Base-by-base conservation (phyloP, 768 basidiomycete species). In the Tulasnella sp. region DNA sequence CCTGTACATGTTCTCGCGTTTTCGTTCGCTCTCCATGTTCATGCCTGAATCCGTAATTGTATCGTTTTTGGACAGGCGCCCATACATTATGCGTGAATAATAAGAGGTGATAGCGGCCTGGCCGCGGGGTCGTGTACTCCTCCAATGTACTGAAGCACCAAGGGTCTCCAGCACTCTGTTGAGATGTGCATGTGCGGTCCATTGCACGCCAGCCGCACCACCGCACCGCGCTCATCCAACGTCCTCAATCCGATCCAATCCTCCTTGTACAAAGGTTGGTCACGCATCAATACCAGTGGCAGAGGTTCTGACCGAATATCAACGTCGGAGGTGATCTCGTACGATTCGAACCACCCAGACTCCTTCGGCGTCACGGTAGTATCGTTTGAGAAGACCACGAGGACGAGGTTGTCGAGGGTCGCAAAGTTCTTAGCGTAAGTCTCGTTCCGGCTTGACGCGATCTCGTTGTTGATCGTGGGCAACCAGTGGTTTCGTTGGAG, bases 261-360 rank as follows among this genome's bases (percentile, higher is more conserved):
- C 64, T 88, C 80, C 7, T 66, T 66, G 68, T 92, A 92, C 22
- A 92, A 69, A 9, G 80, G 81, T 60, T 91, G 89, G 53, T 63
- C 38, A 68, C 74, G 78, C 86, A 92, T 85, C 1, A 86, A 82
- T 27, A 91, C 71, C 45, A 87, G 75, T 1, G 66, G 65, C 66
- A 67, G 72, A 48, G 42, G 53, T 58, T 49, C 50, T 11, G 38
- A 41, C 56, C 61, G 7, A 71, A 71, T 15, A 38, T 15, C 34
- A 38, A 38, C 34, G 17, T 76, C 73, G 19, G 73, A 70, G 7
- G 67, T 60, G 1, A 71, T 72, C 1, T 74, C 75, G 65, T 85
- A 84, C 2, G 85, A 83, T 4, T 86, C 88, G 70, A 92, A 92
- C 89, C 88, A 91, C 10, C 85, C 73, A 64, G 80, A 87, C 70